Evolutionary conservation across 257 asterid genomes (phyloP), one percentile per base, ranked within the genome.

Genomic region (Ophiorrhiza pumila): DNA sequence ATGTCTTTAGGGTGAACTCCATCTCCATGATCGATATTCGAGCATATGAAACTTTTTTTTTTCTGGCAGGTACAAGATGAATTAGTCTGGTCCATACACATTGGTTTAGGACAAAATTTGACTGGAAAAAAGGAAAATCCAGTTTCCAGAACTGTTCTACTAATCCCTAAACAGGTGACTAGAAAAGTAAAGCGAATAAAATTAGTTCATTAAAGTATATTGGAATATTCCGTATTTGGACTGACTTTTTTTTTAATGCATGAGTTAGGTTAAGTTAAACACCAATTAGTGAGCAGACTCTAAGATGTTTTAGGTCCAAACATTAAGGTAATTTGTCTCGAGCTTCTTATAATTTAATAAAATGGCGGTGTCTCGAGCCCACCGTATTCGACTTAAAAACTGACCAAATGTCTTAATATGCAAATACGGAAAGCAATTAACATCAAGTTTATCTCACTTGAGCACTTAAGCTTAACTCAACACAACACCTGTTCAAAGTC

Each of bases 161-260:
- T 53, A 14, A 65, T 41, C 12, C 15, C 10, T 58, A 15, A 58
- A 15, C 39, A 58, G 31, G 41, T 29, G 64, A 58, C 5, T 29
- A 29, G 41, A 7, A 31, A 58, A 13, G 41, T 20, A 15, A 65
- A 43, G 45, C 45, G 71, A 17, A 65, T 45, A 45, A 45, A 45
- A 23, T 65, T 15, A 43, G 57, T 41, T 66, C 67, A 59, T 56
- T 8, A n/a, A n/a, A n/a, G n/a, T n/a, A 65, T 4, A 25, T 5
- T 31, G 77, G 86, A 80, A 76, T 82, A 83, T 82, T 76, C 82
- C 68, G 2, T 52, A 20, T 73, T 35, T 71, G 46, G 74, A 66
- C 83, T 76, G 69, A 34, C 52, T 53, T 39, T 37, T 68, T 57
- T 66, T 60, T 46, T 75, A 81, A 64, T 68, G 61, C 56, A 11